Percentiles rank a stretch among this genome's conserved stretches.
phyloP scores from a whole-genome alignment of 148 eudicot genomes.

The Cornus controversa region DNA sequence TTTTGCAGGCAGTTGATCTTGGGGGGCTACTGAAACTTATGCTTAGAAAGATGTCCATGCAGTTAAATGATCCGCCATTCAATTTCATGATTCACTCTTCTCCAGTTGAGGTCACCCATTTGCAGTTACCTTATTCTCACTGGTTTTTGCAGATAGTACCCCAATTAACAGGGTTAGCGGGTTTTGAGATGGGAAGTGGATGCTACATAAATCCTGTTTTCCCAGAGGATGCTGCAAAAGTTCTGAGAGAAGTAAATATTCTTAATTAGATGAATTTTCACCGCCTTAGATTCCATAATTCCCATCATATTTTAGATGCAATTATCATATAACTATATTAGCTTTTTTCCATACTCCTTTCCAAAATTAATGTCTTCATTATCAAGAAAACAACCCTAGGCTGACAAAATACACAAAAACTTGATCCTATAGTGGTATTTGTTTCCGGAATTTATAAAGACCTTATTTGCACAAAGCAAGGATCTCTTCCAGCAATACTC shows the following conservation, averaged over 20 bases:
- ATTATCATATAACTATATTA: no score
- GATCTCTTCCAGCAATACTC: no score
- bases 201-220: slow-evolving; percentile 92
- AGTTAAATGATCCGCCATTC: slow-evolving; percentile 84
- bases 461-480: no score
- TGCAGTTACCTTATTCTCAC: slow-evolving; percentile 56
- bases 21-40: slow-evolving; percentile 78
- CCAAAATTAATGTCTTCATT: no score
- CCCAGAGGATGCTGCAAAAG: slow-evolving; percentile 90
- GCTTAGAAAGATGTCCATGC: slow-evolving; percentile 67
- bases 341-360: no score
- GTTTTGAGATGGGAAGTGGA: slow-evolving; percentile 90
- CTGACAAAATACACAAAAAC: no score
- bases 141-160: slow-evolving; percentile 96
- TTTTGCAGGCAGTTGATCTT: slow-evolving; percentile 80
- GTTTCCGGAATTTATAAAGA: no score
- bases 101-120: slow-evolving; percentile 45
- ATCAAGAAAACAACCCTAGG: no score
- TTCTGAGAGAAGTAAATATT: slow-evolving; percentile 58
- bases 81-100: slow-evolving; percentile 87
- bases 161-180: slow-evolving; percentile 63
- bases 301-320: no score
- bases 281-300: no score
- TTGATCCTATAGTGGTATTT: no score
- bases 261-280: slow-evolving; percentile 5